Base-by-base conservation (phyloP, 371 early-diverging fungal genomes). In the Mortierella sp. region DNA sequence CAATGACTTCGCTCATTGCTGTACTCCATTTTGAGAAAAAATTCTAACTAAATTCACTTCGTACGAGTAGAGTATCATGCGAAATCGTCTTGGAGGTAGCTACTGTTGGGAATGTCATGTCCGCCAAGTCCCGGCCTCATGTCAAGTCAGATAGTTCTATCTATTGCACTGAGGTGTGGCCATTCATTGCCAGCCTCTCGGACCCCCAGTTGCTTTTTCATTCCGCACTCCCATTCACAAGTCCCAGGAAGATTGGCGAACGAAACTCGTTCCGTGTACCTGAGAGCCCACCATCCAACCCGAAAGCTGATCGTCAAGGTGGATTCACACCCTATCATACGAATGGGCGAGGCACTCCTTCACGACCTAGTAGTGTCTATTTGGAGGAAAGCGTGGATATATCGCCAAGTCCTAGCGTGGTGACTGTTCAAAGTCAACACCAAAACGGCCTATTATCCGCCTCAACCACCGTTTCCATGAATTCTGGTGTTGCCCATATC, bases 51-150 rank as follows among this genome's bases (percentile, higher is more conserved):
- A n/a, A 40, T 19, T 41, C 22, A 16, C 36, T 36, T 53, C 22
- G 21, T 15, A 24, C 13, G 38, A 60, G 38, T 70, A 84, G 84
- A 33, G 32, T 79, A 15, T 83, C 69, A 13, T 85, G 85, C 55
- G 83, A 85, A 38, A 80, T 85, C 40, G 72, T 85, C 3, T 57
- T 85, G 38, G 85, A 85, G 61, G 85, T 85, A 1, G 85, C 85
- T 0, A 85, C 85, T 3, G 77, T 83, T n/a, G 85, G 85, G 16
- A 85, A 75, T 58, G 84, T 85, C 19, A 71, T 84, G 67, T 76
- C 73, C 21, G 62, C 63, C 21, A 76, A 83, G 62, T 67, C 80
- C 0, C 59, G 76, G 7, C 77, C 76, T 1, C 74, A 74, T n/a
- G 72, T 69, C 16, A 77, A 83, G 36, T 70, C 82, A 2, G 85